phyloP scores from a whole-genome alignment of 1,139 yeast species.

The Candida sojae region DNA sequence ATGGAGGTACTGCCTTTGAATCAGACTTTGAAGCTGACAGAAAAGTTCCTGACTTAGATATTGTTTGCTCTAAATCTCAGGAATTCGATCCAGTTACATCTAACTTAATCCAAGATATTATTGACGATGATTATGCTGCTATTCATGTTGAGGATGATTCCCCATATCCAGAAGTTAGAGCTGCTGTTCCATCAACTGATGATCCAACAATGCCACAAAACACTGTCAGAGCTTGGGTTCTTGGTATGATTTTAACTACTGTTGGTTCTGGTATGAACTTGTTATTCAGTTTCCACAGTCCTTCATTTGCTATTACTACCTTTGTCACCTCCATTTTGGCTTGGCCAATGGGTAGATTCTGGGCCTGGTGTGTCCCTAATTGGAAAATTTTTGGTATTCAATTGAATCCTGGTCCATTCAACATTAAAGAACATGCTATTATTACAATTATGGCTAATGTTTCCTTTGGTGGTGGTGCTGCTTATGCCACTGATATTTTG shows the following conservation, averaged over 20 bases:
- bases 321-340: constrained; percentile 61
- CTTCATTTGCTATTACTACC: constrained; percentile 54
- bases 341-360: constrained; percentile 60
- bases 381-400: constrained; percentile 38
- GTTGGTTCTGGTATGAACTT: constrained; percentile 62
- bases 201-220: constrained; percentile 57
- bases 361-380: constrained; percentile 52
- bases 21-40: constrained; percentile 25
- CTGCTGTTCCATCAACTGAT: constrained; percentile 65
- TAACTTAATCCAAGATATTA: constrained; percentile 23
- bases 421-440: constrained; percentile 64
- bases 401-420: constrained; percentile 67
- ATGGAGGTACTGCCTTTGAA: constrained; percentile 1
- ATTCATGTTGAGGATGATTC: constrained; percentile 52
- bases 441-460: constrained; percentile 55
- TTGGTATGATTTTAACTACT: constrained; percentile 55
- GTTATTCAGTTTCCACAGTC: constrained; percentile 60
- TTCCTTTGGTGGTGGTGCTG: constrained; percentile 59
- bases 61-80: constrained; percentile 31
- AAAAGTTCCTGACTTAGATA: constrained; percentile 18
- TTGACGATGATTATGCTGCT: constrained; percentile 46
- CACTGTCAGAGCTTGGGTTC: constrained; percentile 63
- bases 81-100: constrained; percentile 42
- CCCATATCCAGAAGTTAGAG: constrained; percentile 70
- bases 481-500: constrained; percentile 62